A percentile compares a stretch with the other conserved stretches of the same genome.
These are phyloP conservation scores for Podospora appendiculata DNA, from an alignment of 495 filamentous ascomycete species.

Conservation along the genomic window DNA sequence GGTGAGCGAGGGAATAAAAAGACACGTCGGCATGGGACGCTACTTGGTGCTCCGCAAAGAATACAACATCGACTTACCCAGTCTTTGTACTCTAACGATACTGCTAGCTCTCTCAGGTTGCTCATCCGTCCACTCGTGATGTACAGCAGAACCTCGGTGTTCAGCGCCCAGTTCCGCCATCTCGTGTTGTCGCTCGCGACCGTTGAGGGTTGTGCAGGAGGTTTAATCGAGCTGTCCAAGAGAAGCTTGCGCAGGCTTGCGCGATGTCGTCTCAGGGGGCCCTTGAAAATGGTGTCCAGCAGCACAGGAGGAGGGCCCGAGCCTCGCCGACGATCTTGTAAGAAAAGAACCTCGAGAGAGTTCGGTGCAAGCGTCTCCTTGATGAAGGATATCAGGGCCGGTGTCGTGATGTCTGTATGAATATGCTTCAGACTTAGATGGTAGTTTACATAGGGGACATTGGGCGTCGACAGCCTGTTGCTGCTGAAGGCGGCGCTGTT, in stretches of 20 bases:
- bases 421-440: conserved; percentile 68
- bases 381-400: conserved; percentile 71
- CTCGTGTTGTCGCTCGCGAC: conserved; percentile 27
- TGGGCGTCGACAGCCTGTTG: conserved; percentile 1
- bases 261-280: conserved; percentile 64
- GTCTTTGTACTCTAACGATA: conserved; percentile 72
- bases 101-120: conserved; percentile 65
- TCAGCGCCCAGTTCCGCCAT: conserved; percentile 73
- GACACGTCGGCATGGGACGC: no score
- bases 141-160: conserved; percentile 64
- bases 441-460: conserved; percentile 48
- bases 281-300: conserved; percentile 68
- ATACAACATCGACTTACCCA: conserved; percentile 56
- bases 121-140: conserved; percentile 79
- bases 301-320: conserved; percentile 47
- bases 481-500: conserved; percentile 20
- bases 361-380: conserved; percentile 82
- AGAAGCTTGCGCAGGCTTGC: conserved; percentile 69
- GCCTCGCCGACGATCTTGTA: conserved; percentile 63
- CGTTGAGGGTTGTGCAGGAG: conserved; percentile 4
- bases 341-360: conserved; percentile 72
- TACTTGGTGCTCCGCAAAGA: neutral
- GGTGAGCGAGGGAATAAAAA: no score
- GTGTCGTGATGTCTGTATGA: conserved; percentile 75
- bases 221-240: conserved; percentile 61